Conservation (phyloP, 257 asterid genomes). For the Handroanthus guayacan region DNA sequence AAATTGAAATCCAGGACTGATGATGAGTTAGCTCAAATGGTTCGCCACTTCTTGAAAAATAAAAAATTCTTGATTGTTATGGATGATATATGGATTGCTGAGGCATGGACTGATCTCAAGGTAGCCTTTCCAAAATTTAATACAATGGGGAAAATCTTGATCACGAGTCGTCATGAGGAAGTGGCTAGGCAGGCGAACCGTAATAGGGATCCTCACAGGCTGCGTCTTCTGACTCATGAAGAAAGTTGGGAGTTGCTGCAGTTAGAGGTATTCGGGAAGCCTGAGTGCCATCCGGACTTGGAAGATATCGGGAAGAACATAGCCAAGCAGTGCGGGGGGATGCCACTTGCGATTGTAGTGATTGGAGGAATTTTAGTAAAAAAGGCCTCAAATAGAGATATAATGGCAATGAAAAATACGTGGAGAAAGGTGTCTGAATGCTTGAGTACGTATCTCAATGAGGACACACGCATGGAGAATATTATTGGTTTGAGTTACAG, state of each 20-base stretch:
- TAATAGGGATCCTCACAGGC: neutral
- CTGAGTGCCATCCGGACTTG: neutral
- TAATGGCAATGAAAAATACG: neutral
- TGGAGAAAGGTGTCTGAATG: neutral
- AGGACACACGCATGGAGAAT: neutral
- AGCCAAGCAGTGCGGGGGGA: neutral
- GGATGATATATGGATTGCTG: neutral
- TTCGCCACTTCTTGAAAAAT: rapidly evolving
- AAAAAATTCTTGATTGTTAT: neutral
- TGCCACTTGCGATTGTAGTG: neutral
- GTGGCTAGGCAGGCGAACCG: neutral
- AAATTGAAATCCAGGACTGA: neutral
- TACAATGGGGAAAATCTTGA: neutral
- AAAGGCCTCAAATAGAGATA: neutral
- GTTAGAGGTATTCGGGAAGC: neutral
- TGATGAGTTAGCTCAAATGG: neutral
- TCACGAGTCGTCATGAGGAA: neutral
- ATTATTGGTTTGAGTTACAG: neutral
- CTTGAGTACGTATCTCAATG: neutral
- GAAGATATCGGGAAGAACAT: neutral
- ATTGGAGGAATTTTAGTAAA: neutral
- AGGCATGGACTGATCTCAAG: neutral
- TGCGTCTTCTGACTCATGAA: neutral
- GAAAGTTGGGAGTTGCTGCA: neutral
- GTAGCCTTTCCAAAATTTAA: rapidly evolving